Evolutionary conservation across 768 basidiomycete species (phyloP), one percentile per base, ranked within the genome.

Genomic region (Termitomyces sp.): DNA sequence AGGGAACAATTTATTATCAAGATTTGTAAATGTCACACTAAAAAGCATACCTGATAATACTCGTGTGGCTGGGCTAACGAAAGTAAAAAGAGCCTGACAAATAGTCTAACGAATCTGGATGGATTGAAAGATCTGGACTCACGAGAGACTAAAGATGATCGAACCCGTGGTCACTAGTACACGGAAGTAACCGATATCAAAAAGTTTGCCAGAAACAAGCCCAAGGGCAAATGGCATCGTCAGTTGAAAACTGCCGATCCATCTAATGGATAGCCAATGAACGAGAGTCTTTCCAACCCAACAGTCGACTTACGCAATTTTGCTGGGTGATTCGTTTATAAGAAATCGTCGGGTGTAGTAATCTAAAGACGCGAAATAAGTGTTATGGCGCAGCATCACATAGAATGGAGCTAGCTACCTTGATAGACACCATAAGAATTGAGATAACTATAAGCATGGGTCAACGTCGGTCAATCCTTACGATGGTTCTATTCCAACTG

Each of bases 21-120:
- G 9, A 6, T 43, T 44, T 1, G 29, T 40, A 6, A n/a, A 52
- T 27, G 20, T 1, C 11, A 25, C 20, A 23, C 0, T n/a, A 27
- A 31, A n/a, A 16, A 13, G 12, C 51, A 27, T 0, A 60, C 63
- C 49, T 71, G 67, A 31, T 73, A 73, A 45, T 73, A 75, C n/a
- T 68, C 54, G 10, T 68, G 65, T 29, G 71, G 68, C 36, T 74
- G 62, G 11, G 65, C 67, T n/a, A 74, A 53, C 7, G 75, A 76
- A 22, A 76, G 57, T 70, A 74, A 71, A 52, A 76, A 76, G 20
- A 71, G 49, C 0, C 70, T n/a, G 67, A 60, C 7, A 13, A 15
- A 16, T 22, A 12, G n/a, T 4, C 18, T 7, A 18, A 38, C 16
- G 6, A 11, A 32, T 11, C 15, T 10, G 22, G 23, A 55, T 20